Conservation (phyloP, 768 basidiomycete genomes). For the Mycena alexandri region DNA sequence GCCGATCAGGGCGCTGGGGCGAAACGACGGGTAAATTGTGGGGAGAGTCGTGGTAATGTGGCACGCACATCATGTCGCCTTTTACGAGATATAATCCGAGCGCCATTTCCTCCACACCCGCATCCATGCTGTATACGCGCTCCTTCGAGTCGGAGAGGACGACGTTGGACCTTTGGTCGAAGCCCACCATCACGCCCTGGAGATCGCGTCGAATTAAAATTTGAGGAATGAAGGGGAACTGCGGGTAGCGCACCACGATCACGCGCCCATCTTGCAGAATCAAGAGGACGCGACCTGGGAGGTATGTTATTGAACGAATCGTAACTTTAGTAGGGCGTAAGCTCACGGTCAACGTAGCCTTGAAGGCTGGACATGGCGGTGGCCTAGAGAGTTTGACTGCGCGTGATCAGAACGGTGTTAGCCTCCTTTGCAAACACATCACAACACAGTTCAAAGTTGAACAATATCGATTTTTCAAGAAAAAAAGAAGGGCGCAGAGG, state of each 20-base stretch:
- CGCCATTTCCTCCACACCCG: conserved; percentile 94
- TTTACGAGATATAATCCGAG: conserved; percentile 97
- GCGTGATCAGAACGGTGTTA: not conserved
- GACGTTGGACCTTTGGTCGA: conserved; percentile 95
- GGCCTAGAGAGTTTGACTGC: conserved; percentile 3
- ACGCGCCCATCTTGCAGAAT: conserved; percentile 96
- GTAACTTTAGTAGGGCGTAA: conserved; percentile 1
- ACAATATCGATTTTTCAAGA: no score
- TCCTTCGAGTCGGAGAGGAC: conserved; percentile 96
- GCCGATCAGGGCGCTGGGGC: conserved; percentile 77
- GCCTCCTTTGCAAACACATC: not conserved
- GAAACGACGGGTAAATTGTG: conserved; percentile 11
- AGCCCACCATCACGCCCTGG: conserved; percentile 92
- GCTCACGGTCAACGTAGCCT: conserved; percentile 90
- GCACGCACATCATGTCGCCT: conserved; percentile 95
- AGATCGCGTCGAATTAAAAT: conserved; percentile 12
- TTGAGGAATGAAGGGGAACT: conserved; percentile 2
- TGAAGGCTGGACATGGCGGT: conserved; percentile 89
- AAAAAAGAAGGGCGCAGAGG: no score
- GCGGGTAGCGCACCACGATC: conserved; percentile 78
- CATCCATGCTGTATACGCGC: conserved; percentile 91
- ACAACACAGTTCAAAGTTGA: no score
- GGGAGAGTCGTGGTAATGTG: conserved; percentile 1
- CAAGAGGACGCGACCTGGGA: conserved; percentile 87
- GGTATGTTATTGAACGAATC: not conserved